Conservation (phyloP, 208 protist species). For the Sergeia podlipaevii region DNA sequence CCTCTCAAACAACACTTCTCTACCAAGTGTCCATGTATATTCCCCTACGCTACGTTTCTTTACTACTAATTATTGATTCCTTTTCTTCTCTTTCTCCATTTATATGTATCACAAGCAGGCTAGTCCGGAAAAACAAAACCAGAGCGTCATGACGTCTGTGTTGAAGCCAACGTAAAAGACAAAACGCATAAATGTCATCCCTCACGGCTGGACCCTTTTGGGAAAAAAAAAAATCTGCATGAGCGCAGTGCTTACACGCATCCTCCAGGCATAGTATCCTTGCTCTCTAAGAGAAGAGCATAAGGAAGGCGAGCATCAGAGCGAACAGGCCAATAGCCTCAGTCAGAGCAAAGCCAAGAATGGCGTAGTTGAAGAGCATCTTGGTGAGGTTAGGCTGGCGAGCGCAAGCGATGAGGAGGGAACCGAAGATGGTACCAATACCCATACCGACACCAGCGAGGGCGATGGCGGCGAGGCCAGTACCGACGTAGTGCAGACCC, state of each 20-base stretch:
- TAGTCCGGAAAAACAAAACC: no score
- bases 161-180: no score
- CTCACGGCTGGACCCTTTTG: no score
- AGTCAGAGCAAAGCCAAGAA: constrained; percentile 91
- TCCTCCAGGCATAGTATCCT: background rate
- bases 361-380: constrained; percentile 92
- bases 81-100: constrained; percentile 2
- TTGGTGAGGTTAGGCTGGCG: constrained; percentile 89
- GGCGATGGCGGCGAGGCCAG: constrained; percentile 86
- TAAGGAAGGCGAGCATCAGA: constrained; percentile 91
- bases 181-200: no score
- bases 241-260: no score
- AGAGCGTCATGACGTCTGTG: no score
- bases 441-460: constrained; percentile 89
- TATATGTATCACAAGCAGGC: no score
- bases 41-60: no score
- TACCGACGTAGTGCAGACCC: constrained; percentile 91
- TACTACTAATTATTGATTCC: background rate
- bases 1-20: no score
- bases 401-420: constrained; percentile 79
- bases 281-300: constrained; percentile 89
- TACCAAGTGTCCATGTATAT: no score
- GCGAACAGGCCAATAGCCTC: constrained; percentile 91
- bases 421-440: constrained; percentile 90
- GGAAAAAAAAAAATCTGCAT: background rate